Percentiles rank a stretch among this genome's conserved stretches.
These are phyloP conservation scores for Vickermania spadyakhi DNA, from an alignment of 208 protist species.

Conservation along the genomic window DNA sequence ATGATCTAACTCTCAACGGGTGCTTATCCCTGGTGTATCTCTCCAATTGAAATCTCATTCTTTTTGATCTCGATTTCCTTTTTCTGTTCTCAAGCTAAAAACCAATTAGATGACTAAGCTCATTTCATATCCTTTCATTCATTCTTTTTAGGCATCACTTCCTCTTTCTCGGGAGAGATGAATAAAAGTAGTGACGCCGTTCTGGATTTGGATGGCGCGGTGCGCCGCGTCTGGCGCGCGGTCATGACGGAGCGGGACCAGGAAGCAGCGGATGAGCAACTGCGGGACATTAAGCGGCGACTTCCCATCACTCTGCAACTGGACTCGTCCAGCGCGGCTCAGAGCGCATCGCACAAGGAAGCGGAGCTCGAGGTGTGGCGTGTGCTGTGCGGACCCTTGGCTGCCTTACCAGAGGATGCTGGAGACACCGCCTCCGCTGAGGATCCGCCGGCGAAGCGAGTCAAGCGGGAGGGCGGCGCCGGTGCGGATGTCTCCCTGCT, in stretches of 20 bases:
- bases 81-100: too few species aligned
- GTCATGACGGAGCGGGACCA: neutral
- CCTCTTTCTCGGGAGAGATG: too few species aligned
- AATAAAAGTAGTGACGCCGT: too few species aligned
- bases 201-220: too few species aligned
- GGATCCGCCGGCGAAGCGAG: neutral
- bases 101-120: too few species aligned
- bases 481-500: neutral
- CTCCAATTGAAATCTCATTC: too few species aligned
- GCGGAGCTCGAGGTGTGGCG: neutral
- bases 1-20: too few species aligned
- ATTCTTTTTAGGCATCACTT: too few species aligned
- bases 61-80: too few species aligned
- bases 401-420: neutral
- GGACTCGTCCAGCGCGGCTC: neutral
- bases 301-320: neutral
- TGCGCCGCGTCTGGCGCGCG: neutral
- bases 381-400: neutral
- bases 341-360: neutral
- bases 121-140: too few species aligned
- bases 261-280: neutral
- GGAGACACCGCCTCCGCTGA: neutral
- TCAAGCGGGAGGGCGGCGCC: neutral
- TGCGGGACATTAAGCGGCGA: neutral
- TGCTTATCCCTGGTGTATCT: too few species aligned